Evolutionary conservation across 2,329 filamentous ascomycete genomes (phyloP).

Genomic region (Pseudogymnoascus sp.): DNA sequence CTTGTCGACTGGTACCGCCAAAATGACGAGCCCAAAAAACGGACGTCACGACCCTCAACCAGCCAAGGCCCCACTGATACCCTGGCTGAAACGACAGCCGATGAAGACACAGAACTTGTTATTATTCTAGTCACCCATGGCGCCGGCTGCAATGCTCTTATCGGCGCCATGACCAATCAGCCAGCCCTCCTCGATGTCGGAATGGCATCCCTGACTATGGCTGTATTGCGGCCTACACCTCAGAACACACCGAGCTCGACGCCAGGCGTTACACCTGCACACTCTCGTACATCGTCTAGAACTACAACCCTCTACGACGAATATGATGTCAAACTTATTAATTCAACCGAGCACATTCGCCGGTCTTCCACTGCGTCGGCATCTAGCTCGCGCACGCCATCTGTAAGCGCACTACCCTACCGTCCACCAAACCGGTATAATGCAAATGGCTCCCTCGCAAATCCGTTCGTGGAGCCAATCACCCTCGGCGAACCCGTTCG

Average conservation of each 20-base stretch:
- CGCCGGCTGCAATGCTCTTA: constrained; percentile 89
- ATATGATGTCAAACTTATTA: constrained; percentile 68
- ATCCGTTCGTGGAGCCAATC: constrained; percentile 3
- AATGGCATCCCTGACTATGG: constrained; percentile 87
- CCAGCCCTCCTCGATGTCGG: constrained; percentile 85
- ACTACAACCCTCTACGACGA: constrained; percentile 45
- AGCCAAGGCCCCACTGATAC: constrained; percentile 28
- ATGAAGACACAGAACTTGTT: constrained; percentile 64
- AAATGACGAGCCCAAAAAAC: constrained; percentile 43
- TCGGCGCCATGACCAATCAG: constrained; percentile 84
- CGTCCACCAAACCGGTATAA: constrained; percentile 1
- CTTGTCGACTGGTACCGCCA: constrained; percentile 76
- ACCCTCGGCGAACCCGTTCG: not conserved
- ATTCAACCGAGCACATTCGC: constrained; percentile 65
- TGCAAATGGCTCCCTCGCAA: not conserved
- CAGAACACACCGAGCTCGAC: constrained; percentile 16
- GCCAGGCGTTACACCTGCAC: constrained; percentile 26
- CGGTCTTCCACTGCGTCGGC: constrained; percentile 31
- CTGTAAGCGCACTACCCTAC: not conserved
- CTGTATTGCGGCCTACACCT: constrained; percentile 46
- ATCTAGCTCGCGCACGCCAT: constrained; percentile 28
- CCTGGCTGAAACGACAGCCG: constrained; percentile 40
- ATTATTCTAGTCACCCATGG: constrained; percentile 88
- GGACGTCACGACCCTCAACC: constrained; percentile 39
- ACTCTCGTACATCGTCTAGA: constrained; percentile 30